Evolutionary conservation across 2,329 filamentous ascomycete species (phyloP).

Genomic region (Coniochaeta sp.): DNA sequence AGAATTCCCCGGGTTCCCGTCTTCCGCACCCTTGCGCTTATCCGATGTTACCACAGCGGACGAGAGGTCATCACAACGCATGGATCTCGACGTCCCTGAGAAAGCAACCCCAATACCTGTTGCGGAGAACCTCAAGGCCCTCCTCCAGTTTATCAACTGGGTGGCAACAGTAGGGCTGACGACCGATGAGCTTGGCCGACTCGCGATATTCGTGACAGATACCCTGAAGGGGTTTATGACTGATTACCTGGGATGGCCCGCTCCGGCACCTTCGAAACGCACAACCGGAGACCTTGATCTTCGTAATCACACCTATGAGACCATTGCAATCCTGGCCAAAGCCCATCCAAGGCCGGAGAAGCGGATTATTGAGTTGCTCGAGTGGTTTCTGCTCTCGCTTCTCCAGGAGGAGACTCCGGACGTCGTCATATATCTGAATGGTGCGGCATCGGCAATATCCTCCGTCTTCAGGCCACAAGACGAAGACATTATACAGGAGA

Average conservation of each 20-base stretch:
- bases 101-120: constrained; percentile 23
- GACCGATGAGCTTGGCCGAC: constrained; percentile 53
- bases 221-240: constrained; percentile 43
- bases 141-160: constrained; percentile 85
- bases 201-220: constrained; percentile 16
- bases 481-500: not conserved
- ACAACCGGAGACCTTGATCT: constrained; percentile 56
- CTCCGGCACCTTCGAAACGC: constrained; percentile 29
- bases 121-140: constrained; percentile 69
- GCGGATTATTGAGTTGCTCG: constrained; percentile 45
- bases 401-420: constrained; percentile 70
- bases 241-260: constrained; percentile 60
- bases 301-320: constrained; percentile 80
- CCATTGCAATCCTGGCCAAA: constrained; percentile 73
- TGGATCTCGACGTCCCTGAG: constrained; percentile 25
- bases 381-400: constrained; percentile 79
- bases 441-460: constrained; percentile 70
- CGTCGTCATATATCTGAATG: constrained; percentile 81
- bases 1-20: constrained; percentile 9
- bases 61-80: not conserved
- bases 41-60: not conserved
- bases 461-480: constrained; percentile 29
- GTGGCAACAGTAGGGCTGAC: constrained; percentile 65
- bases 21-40: constrained; percentile 42
- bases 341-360: constrained; percentile 49